A percentile compares a stretch with the other conserved stretches of the same genome.
phyloP scores from a whole-genome alignment of 352 stramenopile species.

The Blastocystis sp. region DNA sequence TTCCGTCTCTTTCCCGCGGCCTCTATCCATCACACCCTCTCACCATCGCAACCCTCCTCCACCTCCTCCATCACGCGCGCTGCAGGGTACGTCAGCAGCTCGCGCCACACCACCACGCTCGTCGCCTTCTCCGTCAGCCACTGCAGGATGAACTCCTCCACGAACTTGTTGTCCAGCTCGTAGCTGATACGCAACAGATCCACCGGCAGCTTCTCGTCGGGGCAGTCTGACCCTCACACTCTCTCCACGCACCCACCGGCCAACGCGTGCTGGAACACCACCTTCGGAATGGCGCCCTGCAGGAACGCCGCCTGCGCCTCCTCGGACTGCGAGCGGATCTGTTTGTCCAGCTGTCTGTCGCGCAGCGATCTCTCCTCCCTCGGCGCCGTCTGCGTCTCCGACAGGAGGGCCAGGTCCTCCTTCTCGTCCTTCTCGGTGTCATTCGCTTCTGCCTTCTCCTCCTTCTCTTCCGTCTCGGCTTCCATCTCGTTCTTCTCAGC shows the following conservation, averaged over 20 bases:
- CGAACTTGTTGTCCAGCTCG: slow-evolving; percentile 45
- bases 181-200: slow-evolving; percentile 26
- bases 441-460: background rate
- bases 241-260: background rate
- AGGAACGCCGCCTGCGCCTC: slow-evolving; percentile 27
- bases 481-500: slow-evolving; percentile 8
- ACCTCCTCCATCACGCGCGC: slow-evolving; percentile 24
- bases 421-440: background rate
- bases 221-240: background rate
- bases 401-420: background rate
- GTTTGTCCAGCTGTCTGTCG: background rate
- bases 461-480: background rate
- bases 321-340: slow-evolving; percentile 25
- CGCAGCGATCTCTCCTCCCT: background rate
- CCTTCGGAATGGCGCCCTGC: slow-evolving; percentile 57
- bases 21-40: background rate
- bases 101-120: slow-evolving; percentile 1
- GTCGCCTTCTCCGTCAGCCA: background rate
- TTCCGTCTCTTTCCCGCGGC: background rate
- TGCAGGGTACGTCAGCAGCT: slow-evolving; percentile 24
- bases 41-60: background rate
- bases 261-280: slow-evolving; percentile 47
- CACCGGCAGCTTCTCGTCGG: background rate
- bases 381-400: background rate
- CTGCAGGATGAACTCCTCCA: slow-evolving; percentile 55